Evolutionary conservation across 768 basidiomycete species (phyloP), one percentile per base, ranked within the genome.

Genomic region (Phylloporus arenicola): DNA sequence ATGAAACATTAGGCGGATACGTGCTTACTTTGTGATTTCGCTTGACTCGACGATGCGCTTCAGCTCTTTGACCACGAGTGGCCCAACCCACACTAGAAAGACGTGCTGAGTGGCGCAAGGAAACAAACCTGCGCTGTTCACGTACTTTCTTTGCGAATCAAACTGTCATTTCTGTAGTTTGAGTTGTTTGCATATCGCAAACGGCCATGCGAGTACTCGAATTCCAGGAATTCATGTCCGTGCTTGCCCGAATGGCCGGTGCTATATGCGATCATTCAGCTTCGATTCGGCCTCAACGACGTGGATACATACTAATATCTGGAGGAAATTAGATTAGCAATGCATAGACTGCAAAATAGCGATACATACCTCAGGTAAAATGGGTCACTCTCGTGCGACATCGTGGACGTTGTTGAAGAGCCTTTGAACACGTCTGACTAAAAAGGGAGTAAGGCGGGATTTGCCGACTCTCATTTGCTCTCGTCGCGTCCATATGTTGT

Each of bases 181-280:
- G 95, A 97, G 76, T 98, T 98, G 76, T 98, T 95, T 54, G 96
- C 96, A 68, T 98, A 99, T 58, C 96, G 82, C 48, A 98, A 79
- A 57, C 95, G 86, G 34, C 95, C 95, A 74, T 94, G 90, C 13
- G 91, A 88, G 73, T 97, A 97, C 69, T 98, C 95, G 62, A 98
- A 99, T 68, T 99, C 95, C 41, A 99, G 78, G 68, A 98, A 98
- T 68, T 96, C 93, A 72, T 96, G 93, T 19, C 92, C 94, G 62
- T 95, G 93, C 68, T 93, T 93, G 53, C 95, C 95, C 62, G 92
- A 94, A 70, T 99, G 95, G n/a, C 96, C 95, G 27, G 94, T 95
- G 51, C 56, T 57, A 38, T 17, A 52, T 8, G 25, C 17, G 16
- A 24, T 13, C 12, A 45, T 41, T 57, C 27, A 56, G 27, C 34